Percentiles rank a stretch among this genome's conserved stretches.
Conservation (phyloP, 2,329 filamentous ascomycete species). For the Venturia aucupariae region DNA sequence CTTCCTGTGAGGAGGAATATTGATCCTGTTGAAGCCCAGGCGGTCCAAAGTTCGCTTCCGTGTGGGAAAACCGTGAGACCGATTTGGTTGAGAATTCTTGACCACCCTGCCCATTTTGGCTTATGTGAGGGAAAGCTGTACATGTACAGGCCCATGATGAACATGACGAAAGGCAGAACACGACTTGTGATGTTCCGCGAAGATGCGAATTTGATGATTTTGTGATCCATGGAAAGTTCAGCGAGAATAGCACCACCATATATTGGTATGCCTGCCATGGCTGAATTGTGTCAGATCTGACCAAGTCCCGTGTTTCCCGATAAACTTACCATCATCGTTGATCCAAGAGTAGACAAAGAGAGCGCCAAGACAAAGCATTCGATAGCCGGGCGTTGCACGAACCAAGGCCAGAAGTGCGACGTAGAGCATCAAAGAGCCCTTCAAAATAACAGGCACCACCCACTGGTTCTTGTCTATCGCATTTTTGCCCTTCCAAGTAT, state of each 20-base stretch:
- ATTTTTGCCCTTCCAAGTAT: slow-evolving; percentile 43
- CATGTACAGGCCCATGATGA: slow-evolving; percentile 38
- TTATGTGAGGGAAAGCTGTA: slow-evolving; percentile 43
- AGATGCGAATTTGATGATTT: slow-evolving; percentile 29
- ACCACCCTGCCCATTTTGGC: slow-evolving; percentile 43
- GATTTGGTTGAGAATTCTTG: slow-evolving; percentile 32
- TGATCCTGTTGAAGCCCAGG: slow-evolving; percentile 40
- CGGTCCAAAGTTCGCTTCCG: slow-evolving; percentile 34
- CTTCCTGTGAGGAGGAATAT: slow-evolving; percentile 43
- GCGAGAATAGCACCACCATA: slow-evolving; percentile 10
- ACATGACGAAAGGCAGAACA: slow-evolving; percentile 27
- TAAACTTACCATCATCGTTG: slow-evolving; percentile 10
- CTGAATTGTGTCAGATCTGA: background rate
- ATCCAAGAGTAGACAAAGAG: slow-evolving; percentile 38
- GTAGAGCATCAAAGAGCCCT: slow-evolving; percentile 44
- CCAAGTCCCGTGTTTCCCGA: background rate
- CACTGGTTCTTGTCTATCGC: slow-evolving; percentile 47
- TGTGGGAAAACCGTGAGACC: slow-evolving; percentile 39
- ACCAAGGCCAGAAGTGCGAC: slow-evolving; percentile 39
- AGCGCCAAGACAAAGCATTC: slow-evolving; percentile 37
- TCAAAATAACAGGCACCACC: slow-evolving; percentile 42
- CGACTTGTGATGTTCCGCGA: slow-evolving; percentile 33
- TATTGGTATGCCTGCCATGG: slow-evolving; percentile 4
- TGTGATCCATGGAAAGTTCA: slow-evolving; percentile 2
- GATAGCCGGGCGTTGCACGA: slow-evolving; percentile 40